Percentiles rank a stretch among this genome's conserved stretches.
These are phyloP conservation scores for Penicillium rolfsii DNA, from an alignment of 2,329 filamentous ascomycete genomes.

Conservation along the genomic window DNA sequence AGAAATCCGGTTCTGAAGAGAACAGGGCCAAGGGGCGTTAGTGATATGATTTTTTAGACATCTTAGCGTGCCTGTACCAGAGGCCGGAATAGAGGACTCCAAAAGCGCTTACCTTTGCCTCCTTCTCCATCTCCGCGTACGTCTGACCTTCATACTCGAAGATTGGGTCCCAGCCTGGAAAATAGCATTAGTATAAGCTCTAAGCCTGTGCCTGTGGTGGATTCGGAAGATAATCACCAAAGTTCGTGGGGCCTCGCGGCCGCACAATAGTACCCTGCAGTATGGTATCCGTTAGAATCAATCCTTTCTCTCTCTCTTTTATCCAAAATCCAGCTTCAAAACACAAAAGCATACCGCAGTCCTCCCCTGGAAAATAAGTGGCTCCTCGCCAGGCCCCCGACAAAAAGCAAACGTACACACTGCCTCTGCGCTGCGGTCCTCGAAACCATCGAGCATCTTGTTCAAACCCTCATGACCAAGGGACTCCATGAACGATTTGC, in stretches of 20 bases:
- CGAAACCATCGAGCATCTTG: slow-evolving; percentile 83
- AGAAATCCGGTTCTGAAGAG: slow-evolving; percentile 75
- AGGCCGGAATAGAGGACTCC: background rate
- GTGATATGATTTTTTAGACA: slow-evolving; percentile 22
- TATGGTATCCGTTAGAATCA: background rate
- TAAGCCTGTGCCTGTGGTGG: background rate
- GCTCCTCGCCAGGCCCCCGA: slow-evolving; percentile 78
- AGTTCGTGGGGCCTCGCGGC: slow-evolving; percentile 75
- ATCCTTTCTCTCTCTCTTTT: too few relatives aligned
- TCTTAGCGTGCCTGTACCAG: background rate
- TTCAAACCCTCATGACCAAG: slow-evolving; percentile 85
- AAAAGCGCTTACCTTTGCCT: slow-evolving; percentile 72
- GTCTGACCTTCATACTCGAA: slow-evolving; percentile 94
- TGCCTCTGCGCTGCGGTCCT: slow-evolving; percentile 88
- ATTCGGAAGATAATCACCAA: slow-evolving; percentile 64
- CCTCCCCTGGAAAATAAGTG: slow-evolving; percentile 87
- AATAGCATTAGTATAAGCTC: background rate
- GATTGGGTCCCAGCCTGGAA: slow-evolving; percentile 86
- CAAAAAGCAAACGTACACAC: slow-evolving; percentile 96
- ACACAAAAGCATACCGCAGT: slow-evolving; percentile 64
- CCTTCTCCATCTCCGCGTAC: slow-evolving; percentile 92
- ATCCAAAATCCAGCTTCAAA: too few relatives aligned
- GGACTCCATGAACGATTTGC: slow-evolving; percentile 89
- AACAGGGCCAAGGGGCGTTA: background rate
- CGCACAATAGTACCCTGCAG: slow-evolving; percentile 76